phyloP scores from a whole-genome alignment of 345 rosid species.

The Gossypium rotundifolium region DNA sequence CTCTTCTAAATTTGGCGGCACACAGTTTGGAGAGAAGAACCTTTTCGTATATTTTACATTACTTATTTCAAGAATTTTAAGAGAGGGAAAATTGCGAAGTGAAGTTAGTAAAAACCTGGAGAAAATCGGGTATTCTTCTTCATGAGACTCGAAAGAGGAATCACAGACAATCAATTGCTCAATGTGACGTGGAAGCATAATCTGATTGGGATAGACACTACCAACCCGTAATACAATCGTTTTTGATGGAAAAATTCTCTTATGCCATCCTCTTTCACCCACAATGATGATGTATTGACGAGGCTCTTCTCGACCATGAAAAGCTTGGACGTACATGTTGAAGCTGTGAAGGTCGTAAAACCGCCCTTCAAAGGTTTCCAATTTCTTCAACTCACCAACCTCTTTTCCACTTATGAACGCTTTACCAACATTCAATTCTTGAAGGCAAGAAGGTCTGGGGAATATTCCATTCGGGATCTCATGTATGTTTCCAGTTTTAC shows the following conservation, averaged over 20 bases:
- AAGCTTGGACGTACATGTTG: neutral
- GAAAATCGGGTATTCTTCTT: neutral
- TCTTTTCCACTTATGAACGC: neutral
- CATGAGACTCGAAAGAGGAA: too few relatives aligned
- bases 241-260: too few relatives aligned
- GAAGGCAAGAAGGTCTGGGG: neutral
- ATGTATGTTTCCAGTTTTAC: too few relatives aligned
- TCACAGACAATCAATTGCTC: fast-evolving
- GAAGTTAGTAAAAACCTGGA: neutral
- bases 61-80: fast-evolving
- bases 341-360: neutral
- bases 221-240: too few relatives aligned
- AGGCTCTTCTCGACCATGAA: neutral
- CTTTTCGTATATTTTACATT: neutral
- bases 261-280: neutral
- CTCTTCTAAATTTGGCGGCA: neutral
- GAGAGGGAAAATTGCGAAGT: neutral
- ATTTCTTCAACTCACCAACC: neutral
- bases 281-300: fast-evolving
- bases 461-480: neutral
- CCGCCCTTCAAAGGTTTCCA: neutral
- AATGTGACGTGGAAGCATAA: neutral
- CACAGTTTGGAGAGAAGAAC: neutral
- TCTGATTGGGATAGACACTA: too few relatives aligned
- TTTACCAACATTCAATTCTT: neutral